phyloP scores from a whole-genome alignment of 768 basidiomycete genomes.

The Sarcodon sp. region DNA sequence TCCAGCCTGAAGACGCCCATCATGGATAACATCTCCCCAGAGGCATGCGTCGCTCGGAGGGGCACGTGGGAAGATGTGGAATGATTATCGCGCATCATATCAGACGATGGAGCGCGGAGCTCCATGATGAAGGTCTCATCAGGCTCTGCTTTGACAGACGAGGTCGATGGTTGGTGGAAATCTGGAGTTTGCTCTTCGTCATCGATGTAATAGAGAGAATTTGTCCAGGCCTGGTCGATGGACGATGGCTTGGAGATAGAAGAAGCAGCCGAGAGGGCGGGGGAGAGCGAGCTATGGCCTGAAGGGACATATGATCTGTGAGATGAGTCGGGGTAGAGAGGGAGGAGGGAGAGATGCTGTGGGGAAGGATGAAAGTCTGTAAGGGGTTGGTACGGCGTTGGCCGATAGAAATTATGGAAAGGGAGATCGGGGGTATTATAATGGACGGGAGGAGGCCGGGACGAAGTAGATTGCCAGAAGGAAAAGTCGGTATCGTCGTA shows the following conservation, averaged over 20 bases:
- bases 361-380: no score
- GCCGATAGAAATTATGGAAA: no score
- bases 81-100: slow-evolving; percentile 9
- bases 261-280: slow-evolving; percentile 3
- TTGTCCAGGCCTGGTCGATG: slow-evolving; percentile 4
- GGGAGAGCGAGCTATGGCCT: neutral
- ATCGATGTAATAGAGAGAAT: slow-evolving; percentile 1
- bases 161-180: slow-evolving; percentile 5
- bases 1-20: slow-evolving; percentile 73
- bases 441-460: no score
- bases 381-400: no score
- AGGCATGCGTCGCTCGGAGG: slow-evolving; percentile 63
- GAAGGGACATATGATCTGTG: neutral
- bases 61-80: slow-evolving; percentile 1
- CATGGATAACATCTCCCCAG: slow-evolving; percentile 56
- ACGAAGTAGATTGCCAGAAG: no score
- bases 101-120: neutral
- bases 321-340: neutral
- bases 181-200: slow-evolving; percentile 2
- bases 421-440: no score
- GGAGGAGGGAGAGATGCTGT: neutral
- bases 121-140: slow-evolving; percentile 2
- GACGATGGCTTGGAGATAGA: neutral
- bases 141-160: slow-evolving; percentile 7
- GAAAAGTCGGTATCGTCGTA: no score